These are phyloP conservation scores for Nicotiana sylvestris DNA, from an alignment of 257 asterid genomes.

Conservation along the genomic window DNA sequence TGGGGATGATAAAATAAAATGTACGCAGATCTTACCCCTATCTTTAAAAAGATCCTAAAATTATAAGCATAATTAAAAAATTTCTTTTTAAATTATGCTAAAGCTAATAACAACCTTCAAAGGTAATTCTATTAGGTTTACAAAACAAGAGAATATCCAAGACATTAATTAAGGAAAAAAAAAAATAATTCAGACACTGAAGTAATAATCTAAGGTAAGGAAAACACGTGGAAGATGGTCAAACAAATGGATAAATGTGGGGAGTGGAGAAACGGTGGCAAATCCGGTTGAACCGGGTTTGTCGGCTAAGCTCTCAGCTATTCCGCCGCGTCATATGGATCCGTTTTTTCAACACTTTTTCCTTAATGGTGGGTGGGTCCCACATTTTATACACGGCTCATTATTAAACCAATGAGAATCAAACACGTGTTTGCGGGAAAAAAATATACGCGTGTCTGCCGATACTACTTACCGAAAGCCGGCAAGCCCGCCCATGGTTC, in stretches of 20 bases:
- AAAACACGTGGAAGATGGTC: not conserved
- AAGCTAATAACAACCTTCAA: no score
- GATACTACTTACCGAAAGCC: not conserved
- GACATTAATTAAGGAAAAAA: no score
- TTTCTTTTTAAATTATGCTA: no score
- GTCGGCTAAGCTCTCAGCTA: not conserved
- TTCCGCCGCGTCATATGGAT: conserved; percentile 1
- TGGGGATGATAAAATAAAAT: no score
- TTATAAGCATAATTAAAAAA: no score
- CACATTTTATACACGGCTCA: not conserved
- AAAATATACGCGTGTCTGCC: not conserved
- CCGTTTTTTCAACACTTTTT: not conserved
- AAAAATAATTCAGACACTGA: not conserved
- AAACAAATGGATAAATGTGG: not conserved
- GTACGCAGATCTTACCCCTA: no score
- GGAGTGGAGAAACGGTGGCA: not conserved
- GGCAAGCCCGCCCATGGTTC: conserved; percentile 5
- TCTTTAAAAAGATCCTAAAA: no score
- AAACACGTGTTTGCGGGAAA: not conserved
- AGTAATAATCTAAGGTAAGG: not conserved
- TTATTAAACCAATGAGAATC: not conserved
- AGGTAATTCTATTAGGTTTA: no score
- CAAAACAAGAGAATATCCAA: no score
- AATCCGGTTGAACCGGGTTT: conserved; percentile 5
- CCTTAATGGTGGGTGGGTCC: not conserved